A percentile compares a stretch with the other conserved stretches of the same genome.
phyloP scores from a whole-genome alignment of 2,329 filamentous ascomycete species.

The Lachnellula willkommii region DNA sequence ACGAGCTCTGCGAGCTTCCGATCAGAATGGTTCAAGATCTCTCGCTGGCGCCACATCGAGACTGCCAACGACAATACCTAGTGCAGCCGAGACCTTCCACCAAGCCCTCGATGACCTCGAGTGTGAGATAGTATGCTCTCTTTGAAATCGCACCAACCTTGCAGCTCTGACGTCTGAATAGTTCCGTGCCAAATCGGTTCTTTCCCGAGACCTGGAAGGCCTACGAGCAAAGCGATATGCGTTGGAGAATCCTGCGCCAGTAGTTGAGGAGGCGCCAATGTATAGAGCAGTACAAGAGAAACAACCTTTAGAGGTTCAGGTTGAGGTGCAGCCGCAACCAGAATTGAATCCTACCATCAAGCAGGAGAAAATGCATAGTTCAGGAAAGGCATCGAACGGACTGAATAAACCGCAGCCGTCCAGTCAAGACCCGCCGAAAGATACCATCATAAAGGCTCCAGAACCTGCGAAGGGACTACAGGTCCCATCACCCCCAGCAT shows the following conservation, averaged over 20 bases:
- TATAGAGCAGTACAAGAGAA: conserved; percentile 23
- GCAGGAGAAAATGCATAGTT: conserved; percentile 16
- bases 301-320: background rate
- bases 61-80: conserved; percentile 25
- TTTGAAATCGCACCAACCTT: background rate
- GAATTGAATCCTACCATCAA: conserved; percentile 16
- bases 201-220: conserved; percentile 48
- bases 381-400: conserved; percentile 7
- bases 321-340: background rate
- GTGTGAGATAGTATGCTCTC: conserved; percentile 46
- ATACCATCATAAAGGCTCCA: background rate
- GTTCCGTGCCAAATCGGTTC: conserved; percentile 49
- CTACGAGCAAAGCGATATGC: conserved; percentile 26
- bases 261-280: conserved; percentile 9
- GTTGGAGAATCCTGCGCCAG: conserved; percentile 23
- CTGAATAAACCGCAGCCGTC: conserved; percentile 1
- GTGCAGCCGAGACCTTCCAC: conserved; percentile 36
- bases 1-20: conserved; percentile 48
- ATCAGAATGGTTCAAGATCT: conserved; percentile 41
- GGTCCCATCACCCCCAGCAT: conserved; percentile 20
- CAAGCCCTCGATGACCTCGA: conserved; percentile 52
- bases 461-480: conserved; percentile 11
- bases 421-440: conserved; percentile 15
- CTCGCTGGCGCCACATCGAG: conserved; percentile 25
- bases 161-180: conserved; percentile 24